These are phyloP conservation scores for Nitzschia inconspicua DNA, from an alignment of 108 stramenopile species.

Conservation along the genomic window DNA sequence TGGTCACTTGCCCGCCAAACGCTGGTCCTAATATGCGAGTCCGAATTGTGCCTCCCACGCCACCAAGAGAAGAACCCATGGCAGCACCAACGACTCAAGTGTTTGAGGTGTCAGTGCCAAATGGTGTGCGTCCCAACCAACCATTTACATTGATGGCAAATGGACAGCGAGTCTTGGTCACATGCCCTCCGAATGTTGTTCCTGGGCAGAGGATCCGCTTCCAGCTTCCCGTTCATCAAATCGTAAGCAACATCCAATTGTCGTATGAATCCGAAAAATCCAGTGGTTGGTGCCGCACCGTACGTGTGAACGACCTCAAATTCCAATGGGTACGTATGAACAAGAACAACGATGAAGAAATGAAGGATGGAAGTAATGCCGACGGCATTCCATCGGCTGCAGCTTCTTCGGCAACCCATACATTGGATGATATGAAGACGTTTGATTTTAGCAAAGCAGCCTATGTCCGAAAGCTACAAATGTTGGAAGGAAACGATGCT, in stretches of 20 bases:
- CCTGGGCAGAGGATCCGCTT: conserved; percentile 90
- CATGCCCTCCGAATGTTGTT: conserved; percentile 82
- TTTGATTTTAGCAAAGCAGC: conserved; percentile 78
- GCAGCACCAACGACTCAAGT: conserved; percentile 74
- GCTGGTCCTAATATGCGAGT: conserved; percentile 81
- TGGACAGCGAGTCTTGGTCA: conserved; percentile 89
- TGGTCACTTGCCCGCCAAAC: conserved; percentile 75
- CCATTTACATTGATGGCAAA: conserved; percentile 86
- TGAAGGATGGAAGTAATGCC: background rate
- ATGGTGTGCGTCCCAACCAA: conserved; percentile 78
- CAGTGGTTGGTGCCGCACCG: conserved; percentile 83
- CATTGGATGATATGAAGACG: conserved; percentile 29
- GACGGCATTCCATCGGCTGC: background rate
- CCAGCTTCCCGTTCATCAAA: conserved; percentile 62
- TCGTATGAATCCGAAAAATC: conserved; percentile 70
- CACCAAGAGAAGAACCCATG: conserved; percentile 25
- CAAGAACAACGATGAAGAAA: conserved; percentile 37
- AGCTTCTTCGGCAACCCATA: background rate
- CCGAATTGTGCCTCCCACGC: conserved; percentile 71
- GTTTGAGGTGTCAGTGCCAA: conserved; percentile 86
- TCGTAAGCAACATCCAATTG: conserved; percentile 44
- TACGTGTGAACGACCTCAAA: conserved; percentile 83
- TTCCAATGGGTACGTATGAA: conserved; percentile 88
- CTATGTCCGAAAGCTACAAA: conserved; percentile 72
- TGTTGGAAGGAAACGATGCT: conserved; percentile 78